Conservation (phyloP, 1,284 basidiomycete species). For the Cutaneotrichosporon cutaneum region DNA sequence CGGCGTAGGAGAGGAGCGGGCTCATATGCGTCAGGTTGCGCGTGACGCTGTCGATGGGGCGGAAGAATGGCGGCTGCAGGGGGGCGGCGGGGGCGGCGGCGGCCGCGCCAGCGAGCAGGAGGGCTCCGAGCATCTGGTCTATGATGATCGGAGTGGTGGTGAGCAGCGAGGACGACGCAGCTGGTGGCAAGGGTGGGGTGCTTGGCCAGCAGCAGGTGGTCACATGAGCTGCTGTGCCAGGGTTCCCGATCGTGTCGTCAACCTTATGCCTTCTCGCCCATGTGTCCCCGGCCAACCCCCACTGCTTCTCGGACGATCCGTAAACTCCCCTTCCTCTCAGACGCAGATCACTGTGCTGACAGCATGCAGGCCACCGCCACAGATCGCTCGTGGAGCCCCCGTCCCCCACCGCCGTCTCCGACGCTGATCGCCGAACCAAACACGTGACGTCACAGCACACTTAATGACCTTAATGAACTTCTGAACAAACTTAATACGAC, state of each 20-base stretch:
- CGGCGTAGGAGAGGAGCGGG: background rate
- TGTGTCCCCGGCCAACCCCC: too few relatives aligned
- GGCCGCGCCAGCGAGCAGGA: background rate
- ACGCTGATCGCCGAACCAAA: background rate
- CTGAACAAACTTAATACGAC: background rate
- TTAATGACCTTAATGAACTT: too few relatives aligned
- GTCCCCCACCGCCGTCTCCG: too few relatives aligned
- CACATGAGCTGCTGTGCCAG: background rate
- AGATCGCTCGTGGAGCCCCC: too few relatives aligned
- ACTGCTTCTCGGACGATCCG: too few relatives aligned
- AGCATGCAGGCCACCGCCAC: too few relatives aligned
- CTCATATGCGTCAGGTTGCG: constrained; percentile 5
- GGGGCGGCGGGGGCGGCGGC: background rate
- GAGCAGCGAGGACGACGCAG: too few relatives aligned
- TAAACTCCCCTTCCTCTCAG: too few relatives aligned
- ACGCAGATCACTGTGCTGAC: too few relatives aligned
- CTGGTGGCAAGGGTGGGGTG: background rate
- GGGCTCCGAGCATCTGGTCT: background rate
- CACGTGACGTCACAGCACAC: background rate
- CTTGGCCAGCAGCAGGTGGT: background rate
- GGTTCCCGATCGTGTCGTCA: background rate
- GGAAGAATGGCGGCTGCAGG: background rate
- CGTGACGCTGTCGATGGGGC: background rate
- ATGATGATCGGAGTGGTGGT: background rate
- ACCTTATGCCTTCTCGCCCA: too few relatives aligned